Percentiles rank a stretch among this genome's conserved stretches.
Evolutionary conservation across 768 basidiomycete species (phyloP).

Genomic region (Suillus discolor): DNA sequence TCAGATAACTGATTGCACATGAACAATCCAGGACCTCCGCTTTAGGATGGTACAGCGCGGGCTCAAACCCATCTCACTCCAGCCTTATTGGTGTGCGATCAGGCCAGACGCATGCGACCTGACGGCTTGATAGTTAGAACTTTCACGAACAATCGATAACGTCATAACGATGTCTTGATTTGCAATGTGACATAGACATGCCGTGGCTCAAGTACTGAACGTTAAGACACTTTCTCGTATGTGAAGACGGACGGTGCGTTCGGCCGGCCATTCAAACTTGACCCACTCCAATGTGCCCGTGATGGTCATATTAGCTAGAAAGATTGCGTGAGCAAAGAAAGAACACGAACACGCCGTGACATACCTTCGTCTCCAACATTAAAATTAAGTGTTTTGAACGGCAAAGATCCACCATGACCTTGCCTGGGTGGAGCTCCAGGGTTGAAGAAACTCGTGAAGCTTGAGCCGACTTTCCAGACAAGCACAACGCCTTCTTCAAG

Average conservation of each 20-base stretch:
- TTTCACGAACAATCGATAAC: neutral
- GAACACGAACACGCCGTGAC: conserved; percentile 20
- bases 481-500: conserved; percentile 82
- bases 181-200: neutral
- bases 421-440: conserved; percentile 91
- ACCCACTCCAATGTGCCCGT: conserved; percentile 73
- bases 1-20: neutral
- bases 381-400: conserved; percentile 88
- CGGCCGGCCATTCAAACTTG: conserved; percentile 81
- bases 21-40: conserved; percentile 37
- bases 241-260: conserved; percentile 79
- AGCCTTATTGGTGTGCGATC: conserved; percentile 60
- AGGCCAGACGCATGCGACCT: conserved; percentile 49
- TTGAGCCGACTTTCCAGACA: conserved; percentile 96
- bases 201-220: conserved; percentile 67
- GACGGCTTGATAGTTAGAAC: conserved; percentile 16
- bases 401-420: conserved; percentile 77
- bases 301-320: conserved; percentile 53
- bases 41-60: conserved; percentile 54
- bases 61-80: conserved; percentile 48
- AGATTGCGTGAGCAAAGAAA: neutral
- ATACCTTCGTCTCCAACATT: conserved; percentile 83
- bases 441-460: conserved; percentile 87
- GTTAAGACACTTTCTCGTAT: conserved; percentile 84
- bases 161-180: neutral